A percentile compares a stretch with the other conserved stretches of the same genome.
These are phyloP conservation scores for Wickerhamomyces sp. DNA, from an alignment of 1,139 yeast genomes.

Conservation along the genomic window DNA sequence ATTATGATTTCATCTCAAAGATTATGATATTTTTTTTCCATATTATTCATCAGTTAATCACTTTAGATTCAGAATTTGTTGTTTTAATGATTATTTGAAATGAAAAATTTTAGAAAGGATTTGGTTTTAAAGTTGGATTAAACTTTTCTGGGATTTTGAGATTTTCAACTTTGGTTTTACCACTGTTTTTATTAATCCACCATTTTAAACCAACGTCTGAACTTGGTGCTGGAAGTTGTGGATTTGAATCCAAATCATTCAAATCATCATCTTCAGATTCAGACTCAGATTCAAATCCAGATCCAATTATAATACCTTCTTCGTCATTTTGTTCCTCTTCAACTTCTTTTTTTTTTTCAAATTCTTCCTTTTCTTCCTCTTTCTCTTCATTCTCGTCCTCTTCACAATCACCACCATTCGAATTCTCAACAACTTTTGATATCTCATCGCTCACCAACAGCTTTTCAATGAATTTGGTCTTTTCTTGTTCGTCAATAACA, in stretches of 20 bases:
- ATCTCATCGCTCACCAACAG: conserved; percentile 32
- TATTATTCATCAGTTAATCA: too few relatives aligned
- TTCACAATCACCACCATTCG: too few relatives aligned
- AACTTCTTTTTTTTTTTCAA: too few relatives aligned
- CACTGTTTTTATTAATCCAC: conserved; percentile 67
- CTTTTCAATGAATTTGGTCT: conserved; percentile 50
- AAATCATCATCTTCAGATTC: background rate
- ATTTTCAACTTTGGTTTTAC: conserved; percentile 1
- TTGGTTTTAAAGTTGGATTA: conserved; percentile 62
- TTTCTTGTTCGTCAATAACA: conserved; percentile 61
- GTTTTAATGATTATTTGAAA: too few relatives aligned
- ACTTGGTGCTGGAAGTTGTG: conserved; percentile 86
- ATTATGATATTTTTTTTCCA: too few relatives aligned
- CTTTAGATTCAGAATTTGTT: too few relatives aligned
- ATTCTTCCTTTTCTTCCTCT: too few relatives aligned
- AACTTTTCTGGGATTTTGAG: conserved; percentile 24
- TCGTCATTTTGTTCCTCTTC: conserved; percentile 20
- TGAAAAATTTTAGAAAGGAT: conserved; percentile 49
- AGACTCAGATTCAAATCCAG: background rate
- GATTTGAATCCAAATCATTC: conserved; percentile 25
- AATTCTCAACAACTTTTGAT: too few relatives aligned
- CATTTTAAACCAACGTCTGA: conserved; percentile 67
- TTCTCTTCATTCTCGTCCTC: conserved; percentile 12
- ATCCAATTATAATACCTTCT: background rate
- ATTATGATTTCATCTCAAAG: too few relatives aligned